Conservation (phyloP, 192 early-diverging fungal genomes). For the Coemansia sp. region DNA sequence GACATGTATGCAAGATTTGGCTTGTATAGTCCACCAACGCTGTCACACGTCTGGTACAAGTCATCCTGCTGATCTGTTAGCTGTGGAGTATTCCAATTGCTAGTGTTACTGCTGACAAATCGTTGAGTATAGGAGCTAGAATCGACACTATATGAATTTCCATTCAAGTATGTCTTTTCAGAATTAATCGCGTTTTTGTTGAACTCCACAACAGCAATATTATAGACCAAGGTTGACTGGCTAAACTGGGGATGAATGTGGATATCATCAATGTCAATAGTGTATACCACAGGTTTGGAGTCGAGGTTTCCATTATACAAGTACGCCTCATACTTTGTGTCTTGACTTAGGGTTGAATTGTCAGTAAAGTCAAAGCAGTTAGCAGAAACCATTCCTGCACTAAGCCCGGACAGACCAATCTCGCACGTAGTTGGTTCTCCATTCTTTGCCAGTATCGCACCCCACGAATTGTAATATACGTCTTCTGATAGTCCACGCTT, state of each 20-base stretch:
- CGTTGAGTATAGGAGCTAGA: too few relatives aligned
- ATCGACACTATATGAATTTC: too few relatives aligned
- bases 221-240: neutral
- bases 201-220: constrained; percentile 1
- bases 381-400: neutral
- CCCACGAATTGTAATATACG: neutral
- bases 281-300: neutral
- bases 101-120: too few relatives aligned
- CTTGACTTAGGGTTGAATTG: neutral
- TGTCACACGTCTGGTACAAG: too few relatives aligned
- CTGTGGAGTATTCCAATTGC: too few relatives aligned
- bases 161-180: too few relatives aligned
- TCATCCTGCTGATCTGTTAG: too few relatives aligned
- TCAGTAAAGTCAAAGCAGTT: constrained; percentile 1
- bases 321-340: neutral
- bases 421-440: neutral
- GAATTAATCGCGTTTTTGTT: neutral
- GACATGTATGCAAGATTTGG: too few relatives aligned
- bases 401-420: neutral
- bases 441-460: neutral
- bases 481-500: neutral
- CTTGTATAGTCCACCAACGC: too few relatives aligned
- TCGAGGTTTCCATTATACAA: neutral
- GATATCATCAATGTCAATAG: neutral
- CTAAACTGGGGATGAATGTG: neutral